Evolutionary conservation across 73 alveolate species (phyloP).

Genomic region (Symbiodinium natans): DNA sequence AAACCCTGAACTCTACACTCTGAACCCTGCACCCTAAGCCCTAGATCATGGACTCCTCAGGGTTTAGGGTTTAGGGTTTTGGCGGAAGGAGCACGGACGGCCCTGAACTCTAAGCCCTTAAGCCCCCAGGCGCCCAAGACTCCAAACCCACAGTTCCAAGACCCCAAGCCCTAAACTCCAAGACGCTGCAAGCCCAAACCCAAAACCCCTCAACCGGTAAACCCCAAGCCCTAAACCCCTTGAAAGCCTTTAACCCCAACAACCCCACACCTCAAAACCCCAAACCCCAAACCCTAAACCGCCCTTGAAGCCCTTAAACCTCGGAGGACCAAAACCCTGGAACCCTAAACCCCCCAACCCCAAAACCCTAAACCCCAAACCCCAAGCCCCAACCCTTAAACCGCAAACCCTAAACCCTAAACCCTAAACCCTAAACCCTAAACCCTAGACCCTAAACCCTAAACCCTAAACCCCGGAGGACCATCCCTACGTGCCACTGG

Average conservation of each 20-base stretch:
- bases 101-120: too few relatives aligned
- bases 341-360: too few relatives aligned
- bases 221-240: too few relatives aligned
- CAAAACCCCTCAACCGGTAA: not conserved
- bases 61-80: too few relatives aligned
- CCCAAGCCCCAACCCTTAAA: not conserved
- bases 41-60: not conserved
- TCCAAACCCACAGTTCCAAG: not conserved
- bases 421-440: not conserved
- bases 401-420: not conserved
- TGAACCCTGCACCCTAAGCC: not conserved
- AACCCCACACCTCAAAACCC: too few relatives aligned
- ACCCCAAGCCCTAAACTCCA: not conserved
- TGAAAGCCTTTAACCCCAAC: too few relatives aligned
- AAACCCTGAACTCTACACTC: not conserved
- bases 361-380: not conserved
- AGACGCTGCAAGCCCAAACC: not conserved
- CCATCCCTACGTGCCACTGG: conserved; percentile 23
- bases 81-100: too few relatives aligned
- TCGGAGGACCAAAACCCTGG: too few relatives aligned
- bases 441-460: not conserved
- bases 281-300: too few relatives aligned
- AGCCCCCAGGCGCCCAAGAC: too few relatives aligned
- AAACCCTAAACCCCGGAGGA: not conserved
- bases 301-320: too few relatives aligned